These are phyloP conservation scores for Cercis canadensis DNA, from an alignment of 306 rosid species.

Conservation along the genomic window DNA sequence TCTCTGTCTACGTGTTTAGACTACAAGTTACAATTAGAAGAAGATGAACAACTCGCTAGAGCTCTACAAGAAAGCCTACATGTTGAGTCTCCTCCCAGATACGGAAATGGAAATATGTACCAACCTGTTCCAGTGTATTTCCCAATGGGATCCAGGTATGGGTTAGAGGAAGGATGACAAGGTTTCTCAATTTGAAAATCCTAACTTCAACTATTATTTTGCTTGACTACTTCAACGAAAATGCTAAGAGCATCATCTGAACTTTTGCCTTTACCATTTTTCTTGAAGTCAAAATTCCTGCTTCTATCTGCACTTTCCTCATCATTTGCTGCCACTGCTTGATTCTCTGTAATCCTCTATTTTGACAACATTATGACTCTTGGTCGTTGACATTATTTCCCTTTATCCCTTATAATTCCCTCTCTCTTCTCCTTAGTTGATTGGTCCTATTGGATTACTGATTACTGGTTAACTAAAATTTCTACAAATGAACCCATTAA, in stretches of 20 bases:
- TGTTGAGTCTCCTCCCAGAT: conserved; percentile 63
- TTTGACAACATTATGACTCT: conserved; percentile 25
- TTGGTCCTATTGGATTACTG: not conserved
- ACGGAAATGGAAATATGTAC: conserved; percentile 55
- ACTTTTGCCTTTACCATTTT: not conserved
- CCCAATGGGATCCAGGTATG: conserved; percentile 59
- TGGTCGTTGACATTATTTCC: conserved; percentile 9
- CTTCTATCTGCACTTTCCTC: conserved; percentile 17
- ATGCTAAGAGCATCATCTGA: not conserved
- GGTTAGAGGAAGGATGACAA: not conserved
- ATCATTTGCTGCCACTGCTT: conserved; percentile 26
- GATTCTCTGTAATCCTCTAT: too few species aligned
- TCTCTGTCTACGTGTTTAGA: not conserved
- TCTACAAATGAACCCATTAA: not conserved
- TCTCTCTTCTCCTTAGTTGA: not conserved
- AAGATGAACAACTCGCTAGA: conserved; percentile 77
- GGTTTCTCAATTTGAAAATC: not conserved
- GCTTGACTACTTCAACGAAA: conserved; percentile 24
- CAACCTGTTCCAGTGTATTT: conserved; percentile 45
- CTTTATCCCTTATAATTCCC: conserved; percentile 12
- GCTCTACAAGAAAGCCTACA: conserved; percentile 74
- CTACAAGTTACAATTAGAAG: conserved; percentile 61
- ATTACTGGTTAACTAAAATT: conserved; percentile 15
- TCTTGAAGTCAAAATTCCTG: conserved; percentile 1
- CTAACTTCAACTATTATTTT: too few species aligned